These are phyloP conservation scores for Kwoniella sp. DNA, from an alignment of 768 basidiomycete species.

Conservation along the genomic window DNA sequence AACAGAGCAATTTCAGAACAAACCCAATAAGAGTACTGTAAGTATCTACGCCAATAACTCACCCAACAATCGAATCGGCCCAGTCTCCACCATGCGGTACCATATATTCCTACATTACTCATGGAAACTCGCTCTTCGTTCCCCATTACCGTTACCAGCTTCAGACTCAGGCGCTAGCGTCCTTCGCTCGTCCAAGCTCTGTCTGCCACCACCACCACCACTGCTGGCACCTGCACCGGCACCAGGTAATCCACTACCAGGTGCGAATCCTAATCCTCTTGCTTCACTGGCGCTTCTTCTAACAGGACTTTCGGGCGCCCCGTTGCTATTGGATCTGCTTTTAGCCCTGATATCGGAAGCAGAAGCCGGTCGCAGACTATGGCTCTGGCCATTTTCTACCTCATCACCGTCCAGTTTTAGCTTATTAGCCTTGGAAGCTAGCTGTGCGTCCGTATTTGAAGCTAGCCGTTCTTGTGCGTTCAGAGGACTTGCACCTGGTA, in stretches of 20 bases:
- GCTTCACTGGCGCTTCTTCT: neutral
- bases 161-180: neutral
- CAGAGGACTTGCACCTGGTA: neutral
- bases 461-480: slow-evolving; percentile 1
- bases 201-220: neutral
- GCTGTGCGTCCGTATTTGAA: neutral
- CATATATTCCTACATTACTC: too few species aligned
- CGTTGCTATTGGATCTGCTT: neutral
- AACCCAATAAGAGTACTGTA: too few species aligned
- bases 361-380: neutral
- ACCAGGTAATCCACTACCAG: neutral
- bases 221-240: neutral
- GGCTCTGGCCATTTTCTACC: neutral
- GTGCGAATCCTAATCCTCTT: neutral
- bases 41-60: too few species aligned
- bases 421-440: neutral
- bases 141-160: neutral
- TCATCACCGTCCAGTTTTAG: neutral
- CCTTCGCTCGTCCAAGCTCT: neutral
- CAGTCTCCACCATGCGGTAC: too few species aligned
- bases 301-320: neutral
- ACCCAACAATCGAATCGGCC: too few species aligned
- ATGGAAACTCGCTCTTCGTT: slow-evolving; percentile 1
- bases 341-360: neutral
- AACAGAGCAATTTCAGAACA: too few species aligned